Base-by-base conservation (phyloP, 2,329 filamentous ascomycete genomes). In the Aspergillus sp. region DNA sequence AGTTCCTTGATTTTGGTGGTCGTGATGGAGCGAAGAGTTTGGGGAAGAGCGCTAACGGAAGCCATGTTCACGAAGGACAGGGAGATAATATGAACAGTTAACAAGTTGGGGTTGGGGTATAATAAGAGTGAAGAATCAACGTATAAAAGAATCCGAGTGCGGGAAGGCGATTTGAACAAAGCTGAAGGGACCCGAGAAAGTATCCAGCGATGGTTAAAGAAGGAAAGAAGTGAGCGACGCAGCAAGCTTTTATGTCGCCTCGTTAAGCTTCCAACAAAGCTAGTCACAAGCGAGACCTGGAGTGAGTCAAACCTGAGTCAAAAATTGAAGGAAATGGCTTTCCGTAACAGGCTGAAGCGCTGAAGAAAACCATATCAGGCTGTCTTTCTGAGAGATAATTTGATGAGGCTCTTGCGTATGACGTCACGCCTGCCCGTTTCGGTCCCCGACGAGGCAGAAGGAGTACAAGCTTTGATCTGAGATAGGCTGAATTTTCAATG, bases 1-100 rank as follows among this genome's bases (percentile, higher is more conserved):
- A 86, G 76, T 63, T 86, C 82, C n/a, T 73, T 73, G 58, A 86
- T 80, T 64, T 86, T 86, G 56, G 80, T 82, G 39, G 73, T 72
- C 18, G 81, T 85, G 66, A 85, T 82, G 34, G 80, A 79, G 53
- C 80, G 78, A 26, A 85, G 77, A 13, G 82, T 83, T 54, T 82
- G 75, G 5, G 82, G 82, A 36, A 84, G 75, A 43, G 74, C 74
- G 20, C 68, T 63, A 20, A 62, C 62, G 18, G 70, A 68, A 42
- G 70, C 36, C 71, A 75, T 76, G 41, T 20, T 45, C 32, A 36
- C 18, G 8, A 36, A 18, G 17, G 17, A 22, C 26, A 30, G 2
- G 6, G 6, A 24, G 6, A 24, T 13, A 12, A 20, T 6, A 7
- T 22, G 39, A 47, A 39, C 5, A 30, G 38, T 32, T 5, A 11